phyloP scores from a whole-genome alignment of 2,329 filamentous ascomycete species.

The Venturia aucupariae region DNA sequence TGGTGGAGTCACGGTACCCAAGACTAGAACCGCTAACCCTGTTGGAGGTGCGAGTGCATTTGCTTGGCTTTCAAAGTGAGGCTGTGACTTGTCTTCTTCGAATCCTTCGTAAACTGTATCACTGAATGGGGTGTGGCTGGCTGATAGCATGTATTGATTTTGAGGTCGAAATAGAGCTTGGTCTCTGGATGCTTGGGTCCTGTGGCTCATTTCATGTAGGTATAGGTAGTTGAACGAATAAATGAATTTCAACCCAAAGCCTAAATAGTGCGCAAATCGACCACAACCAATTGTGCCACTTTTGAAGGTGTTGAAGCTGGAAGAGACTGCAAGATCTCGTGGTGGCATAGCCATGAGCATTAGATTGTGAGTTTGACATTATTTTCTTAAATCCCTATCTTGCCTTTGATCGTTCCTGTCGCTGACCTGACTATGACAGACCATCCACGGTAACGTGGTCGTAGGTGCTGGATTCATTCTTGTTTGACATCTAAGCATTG shows the following conservation, averaged over 20 bases:
- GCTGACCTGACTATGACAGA: no score
- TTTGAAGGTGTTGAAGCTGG: no score
- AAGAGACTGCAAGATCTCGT: no score
- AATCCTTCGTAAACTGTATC: background rate
- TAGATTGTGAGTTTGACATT: no score
- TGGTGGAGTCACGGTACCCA: slow-evolving; percentile 30
- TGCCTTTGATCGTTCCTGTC: no score
- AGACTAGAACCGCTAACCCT: slow-evolving; percentile 62
- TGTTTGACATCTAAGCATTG: no score
- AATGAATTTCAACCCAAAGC: background rate
- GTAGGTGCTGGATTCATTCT: no score
- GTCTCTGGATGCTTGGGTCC: background rate
- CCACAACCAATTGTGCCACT: no score
- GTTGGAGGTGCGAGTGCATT: slow-evolving; percentile 90
- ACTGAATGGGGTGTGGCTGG: background rate
- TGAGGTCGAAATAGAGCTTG: background rate
- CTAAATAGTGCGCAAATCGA: no score
- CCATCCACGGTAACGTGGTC: no score
- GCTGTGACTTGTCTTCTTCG: background rate
- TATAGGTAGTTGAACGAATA: background rate
- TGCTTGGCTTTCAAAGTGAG: slow-evolving; percentile 58
- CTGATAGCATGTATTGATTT: background rate
- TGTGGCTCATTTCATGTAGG: background rate
- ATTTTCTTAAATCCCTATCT: no score
- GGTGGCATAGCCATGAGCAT: no score